Evolutionary conservation across 139 green algal genomes (phyloP).

Genomic region (Tetratostichococcus sp.): DNA sequence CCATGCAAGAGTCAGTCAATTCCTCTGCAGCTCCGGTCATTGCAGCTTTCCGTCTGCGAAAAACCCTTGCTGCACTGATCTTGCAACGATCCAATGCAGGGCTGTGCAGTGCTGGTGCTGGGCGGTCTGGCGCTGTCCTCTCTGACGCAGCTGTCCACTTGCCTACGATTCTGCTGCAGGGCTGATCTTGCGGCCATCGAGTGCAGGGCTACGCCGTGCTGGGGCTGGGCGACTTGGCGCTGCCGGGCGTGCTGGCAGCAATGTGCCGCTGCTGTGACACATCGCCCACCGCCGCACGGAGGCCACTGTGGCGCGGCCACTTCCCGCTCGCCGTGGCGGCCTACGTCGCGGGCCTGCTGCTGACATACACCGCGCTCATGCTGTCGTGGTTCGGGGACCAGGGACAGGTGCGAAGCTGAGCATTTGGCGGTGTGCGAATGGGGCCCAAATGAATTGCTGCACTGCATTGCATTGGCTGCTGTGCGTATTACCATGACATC

Average conservation of each 20-base stretch:
- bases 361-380: constrained; percentile 80
- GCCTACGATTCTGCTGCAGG: no score
- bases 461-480: constrained; percentile 4
- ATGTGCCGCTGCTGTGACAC: constrained; percentile 29
- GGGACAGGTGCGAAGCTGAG: neutral
- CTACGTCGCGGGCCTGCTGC: constrained; percentile 71
- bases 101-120: no score
- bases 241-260: constrained; percentile 76
- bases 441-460: neutral
- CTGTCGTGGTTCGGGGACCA: constrained; percentile 38
- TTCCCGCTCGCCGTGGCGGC: constrained; percentile 37
- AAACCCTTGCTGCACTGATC: no score
- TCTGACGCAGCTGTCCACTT: no score
- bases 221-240: constrained; percentile 63
- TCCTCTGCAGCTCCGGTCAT: no score
- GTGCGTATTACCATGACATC: no score
- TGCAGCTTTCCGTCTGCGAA: no score
- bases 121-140: no score
- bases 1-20: no score
- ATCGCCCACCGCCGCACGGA: neutral
- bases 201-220: constrained; percentile 28
- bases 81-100: no score
- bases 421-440: neutral
- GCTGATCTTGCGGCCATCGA: no score
- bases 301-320: constrained; percentile 28